Evolutionary conservation across 2,329 filamentous ascomycete genomes (phyloP).

Genomic region (Fusarium transvaalense): DNA sequence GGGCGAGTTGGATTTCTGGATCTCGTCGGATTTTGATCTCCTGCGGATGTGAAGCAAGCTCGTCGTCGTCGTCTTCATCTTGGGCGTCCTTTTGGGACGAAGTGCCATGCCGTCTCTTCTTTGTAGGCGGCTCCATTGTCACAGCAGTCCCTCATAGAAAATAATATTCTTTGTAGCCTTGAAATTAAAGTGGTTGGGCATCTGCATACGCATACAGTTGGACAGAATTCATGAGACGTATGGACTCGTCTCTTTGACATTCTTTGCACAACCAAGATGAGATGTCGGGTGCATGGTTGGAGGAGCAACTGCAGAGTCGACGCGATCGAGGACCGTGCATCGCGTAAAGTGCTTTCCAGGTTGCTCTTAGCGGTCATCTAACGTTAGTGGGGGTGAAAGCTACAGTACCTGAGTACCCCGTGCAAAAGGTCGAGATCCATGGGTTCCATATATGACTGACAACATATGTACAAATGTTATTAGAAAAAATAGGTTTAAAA

Average conservation of each 20-base stretch:
- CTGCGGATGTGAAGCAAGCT: conserved; percentile 62
- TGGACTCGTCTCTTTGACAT: conserved; percentile 1
- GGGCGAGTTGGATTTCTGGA: conserved; percentile 63
- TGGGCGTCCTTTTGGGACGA: conserved; percentile 49
- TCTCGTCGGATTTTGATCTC: conserved; percentile 56
- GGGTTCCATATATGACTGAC: neutral
- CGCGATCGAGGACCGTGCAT: conserved; percentile 19
- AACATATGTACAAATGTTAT: neutral
- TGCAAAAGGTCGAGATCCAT: conserved; percentile 4
- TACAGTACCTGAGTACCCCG: too few relatives aligned
- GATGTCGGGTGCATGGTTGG: conserved; percentile 44
- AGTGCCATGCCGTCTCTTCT: conserved; percentile 69
- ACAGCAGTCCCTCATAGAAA: neutral
- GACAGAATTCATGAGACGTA: neutral
- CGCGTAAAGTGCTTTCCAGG: conserved; percentile 46
- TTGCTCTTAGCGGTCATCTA: conserved; percentile 11
- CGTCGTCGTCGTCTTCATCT: conserved; percentile 58
- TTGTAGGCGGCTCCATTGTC: conserved; percentile 69
- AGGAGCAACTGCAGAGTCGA: conserved; percentile 44
- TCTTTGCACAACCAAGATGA: conserved; percentile 17
- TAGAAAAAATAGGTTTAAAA: too few relatives aligned
- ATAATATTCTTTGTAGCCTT: neutral
- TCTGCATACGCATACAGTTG: neutral
- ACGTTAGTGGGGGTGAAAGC: conserved; percentile 32
- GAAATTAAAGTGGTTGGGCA: neutral